Percentiles rank a stretch among this genome's conserved stretches.
phyloP scores from a whole-genome alignment of 371 early-diverging fungal genomes.

The Mucor velutinosus region DNA sequence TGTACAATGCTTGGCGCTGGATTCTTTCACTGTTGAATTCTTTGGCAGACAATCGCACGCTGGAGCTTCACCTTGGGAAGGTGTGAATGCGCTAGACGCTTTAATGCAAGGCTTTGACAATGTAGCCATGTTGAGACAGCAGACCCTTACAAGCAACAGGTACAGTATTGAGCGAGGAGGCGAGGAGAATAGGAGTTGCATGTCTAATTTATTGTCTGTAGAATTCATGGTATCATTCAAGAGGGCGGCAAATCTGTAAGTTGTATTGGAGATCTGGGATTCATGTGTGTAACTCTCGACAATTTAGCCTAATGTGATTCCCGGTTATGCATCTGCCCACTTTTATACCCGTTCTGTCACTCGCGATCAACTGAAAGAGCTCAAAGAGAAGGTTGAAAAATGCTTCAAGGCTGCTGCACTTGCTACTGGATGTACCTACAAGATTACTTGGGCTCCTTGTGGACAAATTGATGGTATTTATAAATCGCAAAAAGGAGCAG shows the following conservation, averaged over 20 bases:
- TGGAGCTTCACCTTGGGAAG: conserved; percentile 59
- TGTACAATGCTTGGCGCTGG: conserved; percentile 45
- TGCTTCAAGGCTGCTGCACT: conserved; percentile 68
- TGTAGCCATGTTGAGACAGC: conserved; percentile 71
- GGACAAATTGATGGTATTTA: conserved; percentile 35
- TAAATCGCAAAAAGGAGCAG: not conserved
- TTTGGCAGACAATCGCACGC: conserved; percentile 70
- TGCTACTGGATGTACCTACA: conserved; percentile 70
- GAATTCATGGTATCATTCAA: conserved; percentile 76
- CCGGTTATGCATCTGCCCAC: conserved; percentile 58
- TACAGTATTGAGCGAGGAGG: not conserved
- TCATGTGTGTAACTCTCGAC: not conserved
- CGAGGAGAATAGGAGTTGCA: not conserved
- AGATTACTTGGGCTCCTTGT: conserved; percentile 46
- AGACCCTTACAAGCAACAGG: conserved; percentile 59
- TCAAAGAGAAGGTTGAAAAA: conserved; percentile 51
- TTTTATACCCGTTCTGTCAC: conserved; percentile 60
- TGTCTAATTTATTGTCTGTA: conserved; percentile 5
- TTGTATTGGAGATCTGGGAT: conserved; percentile 9
- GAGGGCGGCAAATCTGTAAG: conserved; percentile 69
- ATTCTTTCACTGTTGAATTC: conserved; percentile 53
- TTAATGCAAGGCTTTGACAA: conserved; percentile 61
- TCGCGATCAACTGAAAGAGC: conserved; percentile 42
- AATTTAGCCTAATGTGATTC: conserved; percentile 53
- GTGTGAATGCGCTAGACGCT: conserved; percentile 79